Evolutionary conservation across 2,329 filamentous ascomycete species (phyloP).

Genomic region (Arthrobotrys entomopaga): DNA sequence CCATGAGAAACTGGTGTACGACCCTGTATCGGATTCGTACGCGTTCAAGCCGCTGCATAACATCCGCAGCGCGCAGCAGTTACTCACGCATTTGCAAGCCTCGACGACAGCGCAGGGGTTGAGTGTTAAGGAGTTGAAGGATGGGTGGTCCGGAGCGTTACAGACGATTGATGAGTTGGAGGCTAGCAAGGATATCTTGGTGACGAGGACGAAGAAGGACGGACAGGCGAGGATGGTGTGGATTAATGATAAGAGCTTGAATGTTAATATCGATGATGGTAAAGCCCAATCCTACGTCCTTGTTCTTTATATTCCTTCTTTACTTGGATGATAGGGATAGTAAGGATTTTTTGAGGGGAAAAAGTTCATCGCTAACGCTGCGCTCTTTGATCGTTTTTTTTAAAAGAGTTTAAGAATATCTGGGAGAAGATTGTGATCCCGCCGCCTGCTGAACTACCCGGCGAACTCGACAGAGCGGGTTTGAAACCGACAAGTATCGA

Average conservation of each 20-base stretch:
- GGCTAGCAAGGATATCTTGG: constrained; percentile 79
- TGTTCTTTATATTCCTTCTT: background rate
- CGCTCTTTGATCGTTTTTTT: background rate
- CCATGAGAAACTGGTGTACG: constrained; percentile 69
- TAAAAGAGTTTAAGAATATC: constrained; percentile 78
- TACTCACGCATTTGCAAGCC: constrained; percentile 82
- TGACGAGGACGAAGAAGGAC: constrained; percentile 92
- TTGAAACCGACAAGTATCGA: constrained; percentile 87
- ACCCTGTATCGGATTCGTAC: constrained; percentile 77
- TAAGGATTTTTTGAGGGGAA: background rate
- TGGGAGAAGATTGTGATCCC: constrained; percentile 86
- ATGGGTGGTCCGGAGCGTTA: constrained; percentile 90
- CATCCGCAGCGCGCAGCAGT: constrained; percentile 79
- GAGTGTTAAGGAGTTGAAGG: constrained; percentile 88
- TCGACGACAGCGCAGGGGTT: constrained; percentile 84
- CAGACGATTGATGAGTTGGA: constrained; percentile 82
- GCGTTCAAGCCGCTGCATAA: constrained; percentile 84
- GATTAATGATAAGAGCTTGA: constrained; percentile 83
- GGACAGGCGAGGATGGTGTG: constrained; percentile 85
- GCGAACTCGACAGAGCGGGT: constrained; percentile 78
- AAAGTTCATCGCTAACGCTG: constrained; percentile 18
- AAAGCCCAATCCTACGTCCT: background rate
- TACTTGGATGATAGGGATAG: background rate
- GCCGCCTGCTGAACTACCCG: constrained; percentile 77
- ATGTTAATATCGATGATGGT: constrained; percentile 73